phyloP scores from a whole-genome alignment of 108 stramenopile species.

The Licmophora abbreviata region DNA sequence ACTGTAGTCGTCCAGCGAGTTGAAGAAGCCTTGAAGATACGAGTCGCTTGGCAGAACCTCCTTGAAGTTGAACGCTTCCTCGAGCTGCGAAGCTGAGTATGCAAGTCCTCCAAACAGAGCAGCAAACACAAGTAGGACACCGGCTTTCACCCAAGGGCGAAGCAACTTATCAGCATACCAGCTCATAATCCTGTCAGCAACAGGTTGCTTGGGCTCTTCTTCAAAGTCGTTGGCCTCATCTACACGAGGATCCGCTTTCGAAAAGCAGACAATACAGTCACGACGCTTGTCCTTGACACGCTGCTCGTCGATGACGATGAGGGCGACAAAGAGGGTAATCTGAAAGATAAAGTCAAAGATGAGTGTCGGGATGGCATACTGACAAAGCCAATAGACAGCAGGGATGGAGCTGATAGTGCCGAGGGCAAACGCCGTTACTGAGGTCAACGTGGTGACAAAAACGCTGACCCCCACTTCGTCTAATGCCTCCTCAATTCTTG shows the following conservation, averaged over 20 bases:
- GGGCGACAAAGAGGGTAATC: slow-evolving; percentile 7
- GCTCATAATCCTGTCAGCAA: slow-evolving; percentile 14
- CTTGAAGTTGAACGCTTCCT: slow-evolving; percentile 6
- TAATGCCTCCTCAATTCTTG: neutral
- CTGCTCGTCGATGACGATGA: neutral
- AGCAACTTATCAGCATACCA: slow-evolving; percentile 12
- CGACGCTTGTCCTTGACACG: neutral
- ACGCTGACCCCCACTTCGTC: slow-evolving; percentile 5
- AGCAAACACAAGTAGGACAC: slow-evolving; percentile 13
- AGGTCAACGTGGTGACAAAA: slow-evolving; percentile 2
- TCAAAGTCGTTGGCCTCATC: neutral
- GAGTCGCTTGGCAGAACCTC: slow-evolving; percentile 18
- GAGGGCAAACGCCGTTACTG: slow-evolving; percentile 2
- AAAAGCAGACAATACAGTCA: neutral
- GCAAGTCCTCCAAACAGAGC: slow-evolving; percentile 12
- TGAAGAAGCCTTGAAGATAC: slow-evolving; percentile 5
- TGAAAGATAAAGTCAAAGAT: slow-evolving; percentile 8
- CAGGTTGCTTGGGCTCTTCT: neutral
- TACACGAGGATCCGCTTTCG: neutral
- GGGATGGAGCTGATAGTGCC: slow-evolving; percentile 1
- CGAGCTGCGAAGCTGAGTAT: slow-evolving; percentile 14
- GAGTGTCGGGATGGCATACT: neutral
- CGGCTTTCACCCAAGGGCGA: slow-evolving; percentile 11
- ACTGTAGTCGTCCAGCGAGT: too few relatives aligned
- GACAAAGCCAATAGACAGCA: neutral